Base-by-base conservation (phyloP, 2,329 filamentous ascomycete genomes). In the Onygenales sp. region DNA sequence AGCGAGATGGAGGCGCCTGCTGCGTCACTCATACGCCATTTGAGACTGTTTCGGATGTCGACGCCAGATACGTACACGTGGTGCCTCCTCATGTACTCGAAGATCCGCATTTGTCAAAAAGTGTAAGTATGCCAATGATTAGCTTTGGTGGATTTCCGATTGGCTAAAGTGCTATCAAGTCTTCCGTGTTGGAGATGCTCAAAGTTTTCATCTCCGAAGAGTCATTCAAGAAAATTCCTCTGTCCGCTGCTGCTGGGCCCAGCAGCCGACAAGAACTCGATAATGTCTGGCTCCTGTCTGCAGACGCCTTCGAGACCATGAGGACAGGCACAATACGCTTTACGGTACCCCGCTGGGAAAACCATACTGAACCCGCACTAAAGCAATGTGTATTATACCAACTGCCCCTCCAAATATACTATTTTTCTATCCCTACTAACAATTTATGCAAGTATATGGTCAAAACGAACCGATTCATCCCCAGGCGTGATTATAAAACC, bases 1-100 rank as follows among this genome's bases (percentile, higher is more conserved):
- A 55, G 33, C 42, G 57, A 32, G 57, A 60, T 55, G 58, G 57
- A 34, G 58, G 54, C 2, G 27, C n/a, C 9, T 60, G 58, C 32
- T 58, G 57, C 17, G 36, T 55, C 21, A 56, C 54, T 8, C 14
- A 39, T 17, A 34, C 14, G 14, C 31, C 45, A 5, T 56, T 54
- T 43, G 45, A 54, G 31, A 51, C 46, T 6, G 5, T 33, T 31
- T 49, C 36, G 4, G 56, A 54, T 31, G 4, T 17, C 9, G 42
- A 53, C 32, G 4, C 37, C 8, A 37, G 27, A 51, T 54, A 39
- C 40, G 49, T 42, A 7, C 52, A 54, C 36, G 21, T 56, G 2
- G 40, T 56, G 11, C 33, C 56, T 6, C 54, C 54, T 21, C 32
- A 9, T 40, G 34, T 53, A 17, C 53, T 56, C 21, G 33, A 6